Percentiles rank a stretch among this genome's conserved stretches.
Conservation (phyloP, 2,329 filamentous ascomycete genomes). For the Diaporthe vexans region DNA sequence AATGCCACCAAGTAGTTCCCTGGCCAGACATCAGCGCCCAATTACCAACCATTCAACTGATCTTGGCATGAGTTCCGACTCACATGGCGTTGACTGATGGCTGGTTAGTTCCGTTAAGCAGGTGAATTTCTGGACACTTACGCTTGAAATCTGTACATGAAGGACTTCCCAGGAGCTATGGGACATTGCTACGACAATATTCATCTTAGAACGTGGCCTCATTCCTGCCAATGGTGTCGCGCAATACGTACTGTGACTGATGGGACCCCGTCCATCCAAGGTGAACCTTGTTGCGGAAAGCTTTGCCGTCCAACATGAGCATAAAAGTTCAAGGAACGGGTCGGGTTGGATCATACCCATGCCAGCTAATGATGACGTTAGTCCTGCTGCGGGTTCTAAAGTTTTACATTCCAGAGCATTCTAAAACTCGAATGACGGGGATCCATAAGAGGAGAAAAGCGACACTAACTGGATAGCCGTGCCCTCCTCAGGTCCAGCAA, state of each 20-base stretch:
- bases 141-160: background rate
- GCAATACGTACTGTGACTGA: background rate
- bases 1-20: constrained; percentile 9
- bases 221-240: background rate
- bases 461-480: background rate
- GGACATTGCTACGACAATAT: background rate
- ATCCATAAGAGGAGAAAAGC: too few relatives aligned
- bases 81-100: background rate
- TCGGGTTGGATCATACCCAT: background rate
- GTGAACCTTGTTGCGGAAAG: background rate
- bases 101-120: background rate
- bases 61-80: background rate
- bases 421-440: too few relatives aligned
- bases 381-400: too few relatives aligned
- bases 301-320: background rate
- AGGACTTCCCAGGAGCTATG: background rate
- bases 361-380: background rate
- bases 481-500: background rate
- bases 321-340: background rate
- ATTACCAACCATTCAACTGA: background rate
- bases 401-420: too few relatives aligned
- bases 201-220: background rate
- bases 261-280: background rate
- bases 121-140: background rate
- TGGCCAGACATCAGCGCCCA: background rate